These are phyloP conservation scores for Fusarium sororula DNA, from an alignment of 2,329 filamentous ascomycete species.

Conservation along the genomic window DNA sequence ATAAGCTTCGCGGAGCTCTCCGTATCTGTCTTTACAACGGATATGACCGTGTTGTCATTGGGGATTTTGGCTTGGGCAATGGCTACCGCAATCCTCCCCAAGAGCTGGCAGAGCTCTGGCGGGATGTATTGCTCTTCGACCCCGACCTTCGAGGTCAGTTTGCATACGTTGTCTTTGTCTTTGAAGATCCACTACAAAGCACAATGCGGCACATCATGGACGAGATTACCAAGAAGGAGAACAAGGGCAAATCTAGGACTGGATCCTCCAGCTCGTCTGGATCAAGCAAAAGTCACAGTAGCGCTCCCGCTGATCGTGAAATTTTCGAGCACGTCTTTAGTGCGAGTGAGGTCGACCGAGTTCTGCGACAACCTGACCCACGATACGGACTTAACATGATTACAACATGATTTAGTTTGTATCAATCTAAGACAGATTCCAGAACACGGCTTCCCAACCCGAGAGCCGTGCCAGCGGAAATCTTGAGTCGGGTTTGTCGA, in stretches of 20 bases:
- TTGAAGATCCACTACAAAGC: conserved; percentile 66
- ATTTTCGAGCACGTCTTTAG: conserved; percentile 66
- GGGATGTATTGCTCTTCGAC: conserved; percentile 70
- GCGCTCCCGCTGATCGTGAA: conserved; percentile 56
- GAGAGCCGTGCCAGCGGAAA: conserved; percentile 3
- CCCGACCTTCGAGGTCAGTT: conserved; percentile 70
- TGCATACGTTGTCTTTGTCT: conserved; percentile 69
- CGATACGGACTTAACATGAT: conserved; percentile 64
- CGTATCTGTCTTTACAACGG: conserved; percentile 72
- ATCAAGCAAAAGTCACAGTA: conserved; percentile 42
- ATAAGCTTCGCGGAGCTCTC: conserved; percentile 76
- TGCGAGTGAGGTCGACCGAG: conserved; percentile 57
- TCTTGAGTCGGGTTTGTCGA: conserved; percentile 7
- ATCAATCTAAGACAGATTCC: conserved; percentile 14
- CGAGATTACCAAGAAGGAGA: conserved; percentile 63
- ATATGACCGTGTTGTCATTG: conserved; percentile 67
- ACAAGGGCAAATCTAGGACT: conserved; percentile 48
- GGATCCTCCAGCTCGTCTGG: conserved; percentile 42
- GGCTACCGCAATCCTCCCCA: conserved; percentile 71
- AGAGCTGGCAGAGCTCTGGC: conserved; percentile 72
- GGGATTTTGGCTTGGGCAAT: conserved; percentile 72
- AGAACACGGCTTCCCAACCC: background rate
- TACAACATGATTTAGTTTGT: conserved; percentile 47
- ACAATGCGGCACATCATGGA: conserved; percentile 63
- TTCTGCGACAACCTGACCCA: conserved; percentile 62